Conservation (phyloP, 177 flowering plant species). For the Vitis hybrid region DNA sequence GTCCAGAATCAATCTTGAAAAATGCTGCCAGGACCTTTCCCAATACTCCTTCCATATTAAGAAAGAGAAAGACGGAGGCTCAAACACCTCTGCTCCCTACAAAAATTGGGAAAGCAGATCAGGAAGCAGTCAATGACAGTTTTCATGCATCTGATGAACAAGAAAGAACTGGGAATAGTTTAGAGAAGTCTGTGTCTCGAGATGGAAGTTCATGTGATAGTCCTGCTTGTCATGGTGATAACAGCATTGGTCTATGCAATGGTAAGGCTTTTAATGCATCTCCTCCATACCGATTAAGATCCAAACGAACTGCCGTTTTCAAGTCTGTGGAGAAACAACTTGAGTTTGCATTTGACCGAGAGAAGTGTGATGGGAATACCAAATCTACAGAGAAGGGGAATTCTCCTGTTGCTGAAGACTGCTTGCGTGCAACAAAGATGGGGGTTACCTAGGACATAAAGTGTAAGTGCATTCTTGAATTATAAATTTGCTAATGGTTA, state of each 20-base stretch:
- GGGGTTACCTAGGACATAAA: conserved; percentile 31
- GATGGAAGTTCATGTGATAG: conserved; percentile 25
- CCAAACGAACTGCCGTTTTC: conserved; percentile 62
- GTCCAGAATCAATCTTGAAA: conserved; percentile 70
- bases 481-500: neutral
- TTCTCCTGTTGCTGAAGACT: conserved; percentile 28
- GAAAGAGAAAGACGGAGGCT: conserved; percentile 61
- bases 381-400: conserved; percentile 30
- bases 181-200: neutral
- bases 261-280: conserved; percentile 62
- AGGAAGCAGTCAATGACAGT: conserved; percentile 18
- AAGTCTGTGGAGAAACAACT: conserved; percentile 89
- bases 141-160: conserved; percentile 23
- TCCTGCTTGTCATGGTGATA: conserved; percentile 27
- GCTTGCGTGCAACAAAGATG: conserved; percentile 27
- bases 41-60: conserved; percentile 82
- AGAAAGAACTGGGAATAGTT: conserved; percentile 5
- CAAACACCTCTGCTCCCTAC: conserved; percentile 16
- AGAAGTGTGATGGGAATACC: conserved; percentile 23
- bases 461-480: conserved; percentile 28
- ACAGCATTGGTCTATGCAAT: conserved; percentile 14
- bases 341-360: conserved; percentile 51
- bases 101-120: conserved; percentile 23
- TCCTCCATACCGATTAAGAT: conserved; percentile 75
- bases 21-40: conserved; percentile 83